Base-by-base conservation (phyloP, 2,329 filamentous ascomycete genomes). In the Clarireedia paspali region DNA sequence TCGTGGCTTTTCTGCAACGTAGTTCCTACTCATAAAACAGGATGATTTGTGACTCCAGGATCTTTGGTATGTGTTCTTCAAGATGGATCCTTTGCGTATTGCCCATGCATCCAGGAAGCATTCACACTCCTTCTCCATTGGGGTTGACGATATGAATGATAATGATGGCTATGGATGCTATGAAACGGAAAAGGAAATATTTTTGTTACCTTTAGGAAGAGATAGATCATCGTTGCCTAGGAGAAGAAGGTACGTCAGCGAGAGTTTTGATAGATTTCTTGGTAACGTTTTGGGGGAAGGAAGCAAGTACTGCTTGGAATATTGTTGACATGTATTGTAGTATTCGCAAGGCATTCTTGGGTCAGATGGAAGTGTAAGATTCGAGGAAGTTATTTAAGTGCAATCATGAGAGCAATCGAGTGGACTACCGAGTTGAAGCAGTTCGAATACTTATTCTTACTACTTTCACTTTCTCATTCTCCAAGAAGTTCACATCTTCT, bases 211-310 rank as follows among this genome's bases (percentile, higher is more conserved):
- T 73, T 85, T 85, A 27, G 82, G 82, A 20, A 85, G 73, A 48
- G 81, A 84, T 61, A 85, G 69, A 63, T 85, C 82, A 64, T 85
- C 82, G 61, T 80, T 84, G 52, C 72, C 82, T 85, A 58, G n/a
- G 47, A 46, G 17, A 45, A 34, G 34, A 47, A 50, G 53, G 27
- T 45, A 27, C 14, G 45, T 63, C 47, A 57, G 71, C 64, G 27
- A 27, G 4, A 24, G 10, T 2, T 14, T 42, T 42, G 17, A 6
- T 12, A 46, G 2, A 6, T 15, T 42, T 26, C 27, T 20, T 34
- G 26, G 26, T 6, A 6, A 30, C 12, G 26, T 27, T 45, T 14
- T 34, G 45, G 20, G 34, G 40, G 47, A 27, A 55, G 47, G 53
- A 50, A 55, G 46, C 38, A 51, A 52, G 45, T 26, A 51, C 23